These are phyloP conservation scores for Deinandra increscens DNA, from an alignment of 129 eudicot species.

Conservation along the genomic window DNA sequence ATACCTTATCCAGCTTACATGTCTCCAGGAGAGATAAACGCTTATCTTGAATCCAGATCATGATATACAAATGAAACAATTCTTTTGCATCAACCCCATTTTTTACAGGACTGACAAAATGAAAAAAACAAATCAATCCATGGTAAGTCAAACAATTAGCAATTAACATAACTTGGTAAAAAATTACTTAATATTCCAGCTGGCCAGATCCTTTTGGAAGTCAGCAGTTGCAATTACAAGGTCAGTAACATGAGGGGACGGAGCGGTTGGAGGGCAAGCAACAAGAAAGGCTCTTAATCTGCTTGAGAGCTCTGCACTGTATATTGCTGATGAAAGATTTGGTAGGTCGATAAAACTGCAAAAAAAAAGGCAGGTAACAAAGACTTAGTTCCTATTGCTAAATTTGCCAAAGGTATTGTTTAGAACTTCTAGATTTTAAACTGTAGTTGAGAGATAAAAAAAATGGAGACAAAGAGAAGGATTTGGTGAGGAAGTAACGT, in stretches of 20 bases:
- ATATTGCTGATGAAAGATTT: slow-evolving; percentile 72
- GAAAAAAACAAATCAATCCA: slow-evolving; percentile 8
- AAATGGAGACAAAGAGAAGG: not conserved
- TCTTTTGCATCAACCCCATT: slow-evolving; percentile 86
- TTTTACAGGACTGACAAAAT: slow-evolving; percentile 66
- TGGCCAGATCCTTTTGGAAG: slow-evolving; percentile 76
- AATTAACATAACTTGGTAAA: not conserved
- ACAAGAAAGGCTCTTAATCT: slow-evolving; percentile 76
- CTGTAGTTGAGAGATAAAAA: not conserved
- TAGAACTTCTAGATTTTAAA: not conserved
- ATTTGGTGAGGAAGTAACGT: not conserved
- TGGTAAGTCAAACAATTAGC: slow-evolving; percentile 12
- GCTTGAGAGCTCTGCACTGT: slow-evolving; percentile 71
- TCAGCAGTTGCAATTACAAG: slow-evolving; percentile 88
- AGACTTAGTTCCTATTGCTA: not conserved
- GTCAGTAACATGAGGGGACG: slow-evolving; percentile 59
- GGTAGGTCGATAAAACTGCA: slow-evolving; percentile 85
- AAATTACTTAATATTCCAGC: slow-evolving; percentile 65
- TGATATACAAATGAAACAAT: slow-evolving; percentile 73
- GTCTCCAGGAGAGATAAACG: slow-evolving; percentile 71
- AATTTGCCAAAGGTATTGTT: not conserved
- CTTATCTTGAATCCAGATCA: slow-evolving; percentile 80
- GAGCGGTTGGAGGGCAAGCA: slow-evolving; percentile 80
- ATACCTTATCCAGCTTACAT: slow-evolving; percentile 79
- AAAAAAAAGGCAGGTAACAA: not conserved